Conservation (phyloP, 1,139 yeast genomes). For the Saccharomyces hybrid region DNA sequence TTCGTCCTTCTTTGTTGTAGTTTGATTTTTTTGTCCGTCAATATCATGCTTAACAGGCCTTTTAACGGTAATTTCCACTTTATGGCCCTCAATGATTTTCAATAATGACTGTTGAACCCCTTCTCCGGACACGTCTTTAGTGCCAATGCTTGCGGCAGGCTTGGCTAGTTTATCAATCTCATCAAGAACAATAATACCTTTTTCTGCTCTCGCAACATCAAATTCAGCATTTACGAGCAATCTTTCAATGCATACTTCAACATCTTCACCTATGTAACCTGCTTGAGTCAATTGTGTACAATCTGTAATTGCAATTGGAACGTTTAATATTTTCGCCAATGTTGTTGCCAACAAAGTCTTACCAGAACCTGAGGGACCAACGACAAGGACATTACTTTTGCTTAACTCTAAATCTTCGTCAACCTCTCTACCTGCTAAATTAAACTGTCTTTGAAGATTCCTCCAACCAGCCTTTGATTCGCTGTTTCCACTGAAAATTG, state of each 20-base stretch:
- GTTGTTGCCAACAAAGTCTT: conserved; percentile 48
- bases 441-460: conserved; percentile 27
- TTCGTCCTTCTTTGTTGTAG: conserved; percentile 34
- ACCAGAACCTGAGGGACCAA: conserved; percentile 54
- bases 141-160: conserved; percentile 38
- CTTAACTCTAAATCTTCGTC: conserved; percentile 38
- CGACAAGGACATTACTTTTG: conserved; percentile 43
- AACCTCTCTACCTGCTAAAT: conserved; percentile 7
- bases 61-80: conserved; percentile 39
- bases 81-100: conserved; percentile 47
- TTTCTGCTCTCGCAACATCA: conserved; percentile 43
- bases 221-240: conserved; percentile 41
- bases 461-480: conserved; percentile 31
- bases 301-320: conserved; percentile 48
- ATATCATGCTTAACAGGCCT: conserved; percentile 34
- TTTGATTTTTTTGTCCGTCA: conserved; percentile 30
- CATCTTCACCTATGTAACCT: conserved; percentile 54
- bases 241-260: conserved; percentile 45
- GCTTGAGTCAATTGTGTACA: conserved; percentile 53
- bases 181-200: conserved; percentile 48
- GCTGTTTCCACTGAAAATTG: conserved; percentile 9
- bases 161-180: conserved; percentile 48
- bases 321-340: conserved; percentile 41
- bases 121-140: conserved; percentile 50
- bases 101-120: conserved; percentile 51